Conservation (phyloP, 2,329 filamentous ascomycete genomes). For the Rhynchosporium graminicola region DNA sequence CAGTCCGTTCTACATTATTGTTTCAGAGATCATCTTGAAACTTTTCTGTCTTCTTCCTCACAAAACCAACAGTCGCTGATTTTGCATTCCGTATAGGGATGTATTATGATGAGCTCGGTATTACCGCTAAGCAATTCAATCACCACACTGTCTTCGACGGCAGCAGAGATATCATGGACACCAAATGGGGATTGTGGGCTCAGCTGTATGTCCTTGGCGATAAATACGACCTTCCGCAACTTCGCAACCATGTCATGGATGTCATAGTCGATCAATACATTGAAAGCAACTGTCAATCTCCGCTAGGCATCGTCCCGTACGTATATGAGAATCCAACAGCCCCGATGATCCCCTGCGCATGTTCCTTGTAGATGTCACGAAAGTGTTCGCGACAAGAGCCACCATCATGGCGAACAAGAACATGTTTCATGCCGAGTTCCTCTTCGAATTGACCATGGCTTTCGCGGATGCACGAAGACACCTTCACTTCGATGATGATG, state of each 20-base stretch:
- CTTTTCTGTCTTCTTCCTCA: too few species aligned
- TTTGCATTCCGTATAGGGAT: background rate
- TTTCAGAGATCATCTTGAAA: too few species aligned
- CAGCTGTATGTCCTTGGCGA: constrained; percentile 18
- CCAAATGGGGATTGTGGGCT: constrained; percentile 1
- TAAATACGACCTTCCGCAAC: constrained; percentile 16
- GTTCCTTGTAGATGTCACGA: background rate
- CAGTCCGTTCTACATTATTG: too few species aligned
- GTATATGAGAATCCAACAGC: background rate
- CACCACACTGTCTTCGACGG: background rate
- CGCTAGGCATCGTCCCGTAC: background rate
- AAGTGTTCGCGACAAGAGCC: background rate
- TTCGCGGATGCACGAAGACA: background rate
- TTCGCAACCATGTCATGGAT: constrained; percentile 23
- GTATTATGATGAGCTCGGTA: constrained; percentile 16
- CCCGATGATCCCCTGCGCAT: background rate
- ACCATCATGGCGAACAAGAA: background rate
- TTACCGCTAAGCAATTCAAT: background rate
- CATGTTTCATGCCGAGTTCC: background rate
- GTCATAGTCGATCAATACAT: background rate
- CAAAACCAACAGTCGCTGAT: too few species aligned
- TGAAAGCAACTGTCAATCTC: background rate
- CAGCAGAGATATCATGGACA: background rate
- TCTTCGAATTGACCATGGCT: background rate
- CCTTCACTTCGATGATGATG: background rate